Base-by-base conservation (phyloP, 2,329 filamentous ascomycete species). In the Epichloe bromicola region DNA sequence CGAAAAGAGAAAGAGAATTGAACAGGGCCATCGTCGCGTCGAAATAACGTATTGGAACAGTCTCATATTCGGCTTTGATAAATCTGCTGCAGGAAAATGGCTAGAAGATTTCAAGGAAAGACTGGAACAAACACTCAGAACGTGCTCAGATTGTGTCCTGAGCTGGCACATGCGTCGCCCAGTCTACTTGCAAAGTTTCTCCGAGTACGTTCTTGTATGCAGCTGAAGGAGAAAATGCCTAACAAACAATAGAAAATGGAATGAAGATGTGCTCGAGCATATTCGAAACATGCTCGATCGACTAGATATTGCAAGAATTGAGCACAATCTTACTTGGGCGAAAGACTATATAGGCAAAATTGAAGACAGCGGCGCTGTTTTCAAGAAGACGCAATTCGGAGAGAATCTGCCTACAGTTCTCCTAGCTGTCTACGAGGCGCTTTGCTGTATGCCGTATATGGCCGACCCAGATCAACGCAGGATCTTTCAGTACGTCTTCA, bases 391-490 rank as follows among this genome's bases (percentile, higher is more conserved):
- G 0, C 69, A 71, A 49, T 67, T 78, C 38, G 72, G 71, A 12
- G 67, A 69, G 19, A 64, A 74, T 6, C 68, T 77, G 30, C 69
- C 76, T 2, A 71, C 78, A 30, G 80, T 87, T 6, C 78, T 94
- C 48, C 78, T 93, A 53, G 84, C 88, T 11, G 79, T 97, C 33
- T 95, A 94, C 60, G 91, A 97, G 65, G 84, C 86, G 0, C 71
- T 97, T 48, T 95, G 89, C 64, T 95, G 86, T 65, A 80, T 89
- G 57, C 76, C 85, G 1, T 88, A 94, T 62, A 73, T 96, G 54
- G 75, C 68, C 43, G 58, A 71, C n/a, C 70, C 74, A 1, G 72
- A 74, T 4, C 73, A 74, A 56, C 71, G 75, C 3, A 59, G 63
- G 0, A 63, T 82, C 56, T 95, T 97, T 63, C 86, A 95, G 63